A percentile compares a stretch with the other conserved stretches of the same genome.
Conservation (phyloP, 2,329 filamentous ascomycete species). For the Fusarium praegraminearum region DNA sequence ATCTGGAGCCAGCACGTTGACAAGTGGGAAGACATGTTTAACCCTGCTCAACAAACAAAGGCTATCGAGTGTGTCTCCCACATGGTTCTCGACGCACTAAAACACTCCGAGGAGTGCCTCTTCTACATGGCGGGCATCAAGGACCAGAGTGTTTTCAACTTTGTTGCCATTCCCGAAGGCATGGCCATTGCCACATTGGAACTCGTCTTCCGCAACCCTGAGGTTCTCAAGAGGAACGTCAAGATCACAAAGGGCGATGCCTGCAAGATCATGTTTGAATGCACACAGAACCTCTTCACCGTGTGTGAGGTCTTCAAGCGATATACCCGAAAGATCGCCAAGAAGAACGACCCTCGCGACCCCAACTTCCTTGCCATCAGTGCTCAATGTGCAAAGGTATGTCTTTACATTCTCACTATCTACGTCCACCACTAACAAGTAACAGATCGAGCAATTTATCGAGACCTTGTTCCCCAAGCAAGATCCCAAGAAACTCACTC, state of each 20-base stretch:
- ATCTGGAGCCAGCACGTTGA: constrained; percentile 97
- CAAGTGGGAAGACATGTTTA: constrained; percentile 89
- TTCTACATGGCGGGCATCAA: constrained; percentile 96
- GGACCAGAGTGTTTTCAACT: constrained; percentile 99
- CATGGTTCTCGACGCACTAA: constrained; percentile 91
- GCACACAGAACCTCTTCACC: constrained; percentile 86
- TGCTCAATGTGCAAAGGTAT: constrained; percentile 85
- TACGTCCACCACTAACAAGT: constrained; percentile 23
- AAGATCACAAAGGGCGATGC: constrained; percentile 98
- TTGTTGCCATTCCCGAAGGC: constrained; percentile 93
- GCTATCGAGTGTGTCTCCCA: constrained; percentile 90
- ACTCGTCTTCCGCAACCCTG: constrained; percentile 89
- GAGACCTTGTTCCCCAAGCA: constrained; percentile 92
- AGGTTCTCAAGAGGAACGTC: constrained; percentile 86
- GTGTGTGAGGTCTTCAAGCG: constrained; percentile 85
- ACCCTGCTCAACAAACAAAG: constrained; percentile 79
- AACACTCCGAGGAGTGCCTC: constrained; percentile 91
- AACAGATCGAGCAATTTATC: constrained; percentile 92
- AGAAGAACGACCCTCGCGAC: constrained; percentile 94
- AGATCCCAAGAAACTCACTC: constrained; percentile 71
- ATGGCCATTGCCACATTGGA: constrained; percentile 98
- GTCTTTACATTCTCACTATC: not conserved
- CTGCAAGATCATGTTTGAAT: constrained; percentile 90
- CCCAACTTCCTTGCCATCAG: constrained; percentile 94
- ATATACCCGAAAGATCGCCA: constrained; percentile 84